Evolutionary conservation across 306 rosid genomes (phyloP), one percentile per base, ranked within the genome.

Genomic region (Carpinus viminea): DNA sequence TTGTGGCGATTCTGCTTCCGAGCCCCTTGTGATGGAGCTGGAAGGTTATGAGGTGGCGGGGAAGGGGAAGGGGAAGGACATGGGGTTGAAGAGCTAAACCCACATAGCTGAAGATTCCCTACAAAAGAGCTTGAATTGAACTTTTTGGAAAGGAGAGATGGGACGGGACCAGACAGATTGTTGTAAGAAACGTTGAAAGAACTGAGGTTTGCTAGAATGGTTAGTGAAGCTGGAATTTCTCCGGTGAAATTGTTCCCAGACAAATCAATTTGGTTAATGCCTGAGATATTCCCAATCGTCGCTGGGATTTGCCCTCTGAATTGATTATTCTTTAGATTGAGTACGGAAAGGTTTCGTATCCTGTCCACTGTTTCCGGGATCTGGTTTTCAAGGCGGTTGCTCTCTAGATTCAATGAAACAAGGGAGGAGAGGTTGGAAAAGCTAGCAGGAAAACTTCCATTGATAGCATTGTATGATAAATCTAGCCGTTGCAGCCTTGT

Each of bases 161-260:
- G 99, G 68, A 93, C 96, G 60, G 77, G 60, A 47, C 99, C 99
- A 70, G 98, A 93, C 5, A 96, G 91, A 74, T 93, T 96, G 86
- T 96, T 96, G 80, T 84, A 77, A 41, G 99, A 96, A 47, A 96
- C 93, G 82, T 90, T 91, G 89, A 96, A 89, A 66, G 87, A 92
- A 59, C 76, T 92, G 43, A 94, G 89, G 50, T 90, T 87, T 69
- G 86, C 78, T 34, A 95, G 85, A 70, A 76, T 74, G 78, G 85
- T 64, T 20, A 92, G 68, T n/a, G 98, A 91, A 56, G 77, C 88
- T 18, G 98, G 96, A 53, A 95, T 90, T 77, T 84, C 86, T 18
- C 95, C 97, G 2, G 66, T 76, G 45, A 94, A 77, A 13, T 82
- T 89, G 41, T 94, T 94, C 18, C 70, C 81, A 12, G 98, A 92